phyloP scores from a whole-genome alignment of 2,329 filamentous ascomycete species.

The Penicillium aurantiogriseum region DNA sequence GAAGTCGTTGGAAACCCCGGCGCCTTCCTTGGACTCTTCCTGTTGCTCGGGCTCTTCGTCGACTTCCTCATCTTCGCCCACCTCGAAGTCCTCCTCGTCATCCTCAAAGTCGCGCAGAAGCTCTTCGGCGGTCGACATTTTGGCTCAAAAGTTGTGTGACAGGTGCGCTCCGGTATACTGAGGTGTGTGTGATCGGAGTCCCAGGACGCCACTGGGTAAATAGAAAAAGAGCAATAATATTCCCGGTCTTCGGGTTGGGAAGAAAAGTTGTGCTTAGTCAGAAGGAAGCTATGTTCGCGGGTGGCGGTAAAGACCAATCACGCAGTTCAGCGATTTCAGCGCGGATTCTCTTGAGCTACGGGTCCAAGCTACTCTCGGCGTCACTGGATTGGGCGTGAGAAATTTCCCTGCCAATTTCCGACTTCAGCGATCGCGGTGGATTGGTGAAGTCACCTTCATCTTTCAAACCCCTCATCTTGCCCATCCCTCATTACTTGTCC shows the following conservation, averaged over 20 bases:
- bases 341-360: constrained; percentile 1
- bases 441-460: not conserved
- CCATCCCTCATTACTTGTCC: not conserved
- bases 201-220: constrained; percentile 1
- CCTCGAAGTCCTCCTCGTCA: constrained; percentile 75
- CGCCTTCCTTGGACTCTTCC: constrained; percentile 59
- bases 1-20: constrained; percentile 72
- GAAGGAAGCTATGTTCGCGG: constrained; percentile 16
- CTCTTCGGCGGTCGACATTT: constrained; percentile 90
- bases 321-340: constrained; percentile 21
- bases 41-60: constrained; percentile 56
- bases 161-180: not conserved
- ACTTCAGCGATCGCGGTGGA: not conserved
- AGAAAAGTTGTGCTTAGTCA: constrained; percentile 23
- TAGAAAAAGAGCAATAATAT: constrained; percentile 1
- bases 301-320: constrained; percentile 21
- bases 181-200: not conserved
- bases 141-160: constrained; percentile 7
- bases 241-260: not conserved
- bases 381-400: constrained; percentile 5
- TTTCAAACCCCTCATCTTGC: not conserved
- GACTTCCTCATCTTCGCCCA: constrained; percentile 60
- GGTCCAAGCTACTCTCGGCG: constrained; percentile 4
- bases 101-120: constrained; percentile 82
- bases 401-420: not conserved